Base-by-base conservation (phyloP, 164 flowering plant species). In the Vitis labrusca region DNA sequence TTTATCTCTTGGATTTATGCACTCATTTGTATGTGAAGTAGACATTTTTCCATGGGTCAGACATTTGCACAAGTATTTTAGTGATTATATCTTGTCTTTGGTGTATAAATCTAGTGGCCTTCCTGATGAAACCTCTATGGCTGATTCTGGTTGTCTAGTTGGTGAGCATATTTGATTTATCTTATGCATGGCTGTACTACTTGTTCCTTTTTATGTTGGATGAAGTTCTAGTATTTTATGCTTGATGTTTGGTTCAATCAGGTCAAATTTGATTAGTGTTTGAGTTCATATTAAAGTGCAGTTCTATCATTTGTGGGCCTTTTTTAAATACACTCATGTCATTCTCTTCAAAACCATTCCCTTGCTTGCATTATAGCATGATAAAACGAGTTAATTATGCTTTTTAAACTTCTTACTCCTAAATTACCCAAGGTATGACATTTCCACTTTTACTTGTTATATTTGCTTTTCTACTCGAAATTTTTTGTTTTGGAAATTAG, bases 401-500 rank as follows among this genome's bases (percentile, higher is more conserved):
- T 8, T 52, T 23, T 19, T 30, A 60, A 52, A 11, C 49, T 48
- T 9, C 51, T 62, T 53, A 19, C 61, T 54, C 55, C 10, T 54
- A 32, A 23, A 16, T 50, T 27, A 63, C 17, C 59, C 27, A 54
- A 52, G 59, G 70, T 55, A 49, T 71, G 51, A 53, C 44, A 49
- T 54, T 7, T 16, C 65, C n/a, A 8, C 13, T 49, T 8, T 66
- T 61, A 51, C 27, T 61, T 59, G 23, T 66, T 54, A 50, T 27
- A 44, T 62, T 17, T 17, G 9, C 14, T 62, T 67, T 55, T 55
- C 49, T 72, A 23, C 37, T 64, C 6, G 47, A 72, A 60, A 55
- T 27, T 3, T 37, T 60, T 71, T 63, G 37, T n/a, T 71, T 72
- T 79, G 69, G 49, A 82, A 81, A 68, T 69, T 47, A 66, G 29